A percentile compares a stretch with the other conserved stretches of the same genome.
Conservation (phyloP, 129 eudicot genomes). For the Flaveria sonorensis region DNA sequence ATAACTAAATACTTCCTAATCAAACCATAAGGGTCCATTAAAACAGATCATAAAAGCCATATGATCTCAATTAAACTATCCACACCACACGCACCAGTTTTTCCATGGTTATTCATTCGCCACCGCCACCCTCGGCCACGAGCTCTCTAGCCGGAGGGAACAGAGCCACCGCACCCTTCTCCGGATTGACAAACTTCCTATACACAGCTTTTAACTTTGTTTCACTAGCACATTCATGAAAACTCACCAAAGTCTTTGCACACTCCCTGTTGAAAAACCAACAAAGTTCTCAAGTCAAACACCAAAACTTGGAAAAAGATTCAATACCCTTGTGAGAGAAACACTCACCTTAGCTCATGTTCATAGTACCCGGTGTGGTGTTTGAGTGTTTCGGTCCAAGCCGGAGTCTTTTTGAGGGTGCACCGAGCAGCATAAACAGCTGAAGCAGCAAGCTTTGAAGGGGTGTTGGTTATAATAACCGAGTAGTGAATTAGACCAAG, state of each 20-base stretch:
- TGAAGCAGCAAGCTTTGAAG: slow-evolving; percentile 81
- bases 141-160: slow-evolving; percentile 48
- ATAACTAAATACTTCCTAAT: slow-evolving; percentile 18
- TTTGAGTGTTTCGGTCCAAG: slow-evolving; percentile 74
- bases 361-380: slow-evolving; percentile 78
- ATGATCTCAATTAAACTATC: slow-evolving; percentile 34
- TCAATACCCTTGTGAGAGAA: background rate
- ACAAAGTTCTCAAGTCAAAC: background rate
- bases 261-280: slow-evolving; percentile 47
- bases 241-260: slow-evolving; percentile 50
- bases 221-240: slow-evolving; percentile 49
- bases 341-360: slow-evolving; percentile 54
- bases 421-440: slow-evolving; percentile 89
- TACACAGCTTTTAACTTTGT: slow-evolving; percentile 52
- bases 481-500: slow-evolving; percentile 68
- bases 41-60: slow-evolving; percentile 24
- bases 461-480: slow-evolving; percentile 44
- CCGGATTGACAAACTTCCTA: slow-evolving; percentile 48
- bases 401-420: slow-evolving; percentile 60
- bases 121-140: slow-evolving; percentile 22
- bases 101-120: background rate
- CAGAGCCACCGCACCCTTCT: slow-evolving; percentile 51
- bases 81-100: background rate
- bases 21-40: background rate
- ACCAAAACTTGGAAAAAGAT: background rate